phyloP scores from a whole-genome alignment of 305 asterid genomes.

The Caryopteris hybrid region DNA sequence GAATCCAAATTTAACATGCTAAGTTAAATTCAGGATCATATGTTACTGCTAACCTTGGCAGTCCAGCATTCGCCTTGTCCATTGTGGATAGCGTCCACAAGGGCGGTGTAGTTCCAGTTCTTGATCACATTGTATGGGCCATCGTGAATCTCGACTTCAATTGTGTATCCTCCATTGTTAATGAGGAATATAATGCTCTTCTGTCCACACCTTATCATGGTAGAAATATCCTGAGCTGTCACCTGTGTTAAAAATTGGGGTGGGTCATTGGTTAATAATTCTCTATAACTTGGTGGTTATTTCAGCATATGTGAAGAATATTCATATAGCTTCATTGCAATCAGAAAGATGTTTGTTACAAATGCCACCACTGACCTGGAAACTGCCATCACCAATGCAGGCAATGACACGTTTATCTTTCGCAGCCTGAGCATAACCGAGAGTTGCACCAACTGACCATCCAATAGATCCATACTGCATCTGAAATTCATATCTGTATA shows the following conservation, averaged over 20 bases:
- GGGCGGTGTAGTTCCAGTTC: conserved; percentile 71
- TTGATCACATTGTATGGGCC: conserved; percentile 82
- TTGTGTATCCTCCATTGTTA: conserved; percentile 81
- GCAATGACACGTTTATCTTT: conserved; percentile 64
- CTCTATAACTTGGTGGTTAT: neutral
- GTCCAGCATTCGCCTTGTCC: conserved; percentile 88
- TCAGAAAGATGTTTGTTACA: neutral
- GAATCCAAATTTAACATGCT: too few relatives aligned
- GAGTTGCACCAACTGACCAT: conserved; percentile 93
- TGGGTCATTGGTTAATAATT: neutral
- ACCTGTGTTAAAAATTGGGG: conserved; percentile 31
- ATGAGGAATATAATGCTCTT: conserved; percentile 66
- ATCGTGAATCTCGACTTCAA: conserved; percentile 83
- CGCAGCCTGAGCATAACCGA: conserved; percentile 81
- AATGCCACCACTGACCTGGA: conserved; percentile 43
- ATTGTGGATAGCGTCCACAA: conserved; percentile 72
- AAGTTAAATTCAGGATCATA: too few relatives aligned
- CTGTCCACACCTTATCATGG: conserved; percentile 66
- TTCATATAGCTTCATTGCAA: too few relatives aligned
- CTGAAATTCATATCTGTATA: conserved; percentile 67
- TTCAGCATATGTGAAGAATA: too few relatives aligned
- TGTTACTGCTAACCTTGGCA: conserved; percentile 42
- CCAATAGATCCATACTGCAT: conserved; percentile 92
- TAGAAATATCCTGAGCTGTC: conserved; percentile 77
- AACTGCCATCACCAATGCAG: conserved; percentile 87